Evolutionary conservation across 2,329 filamentous ascomycete genomes (phyloP).

Genomic region (Elsinoe perseae): DNA sequence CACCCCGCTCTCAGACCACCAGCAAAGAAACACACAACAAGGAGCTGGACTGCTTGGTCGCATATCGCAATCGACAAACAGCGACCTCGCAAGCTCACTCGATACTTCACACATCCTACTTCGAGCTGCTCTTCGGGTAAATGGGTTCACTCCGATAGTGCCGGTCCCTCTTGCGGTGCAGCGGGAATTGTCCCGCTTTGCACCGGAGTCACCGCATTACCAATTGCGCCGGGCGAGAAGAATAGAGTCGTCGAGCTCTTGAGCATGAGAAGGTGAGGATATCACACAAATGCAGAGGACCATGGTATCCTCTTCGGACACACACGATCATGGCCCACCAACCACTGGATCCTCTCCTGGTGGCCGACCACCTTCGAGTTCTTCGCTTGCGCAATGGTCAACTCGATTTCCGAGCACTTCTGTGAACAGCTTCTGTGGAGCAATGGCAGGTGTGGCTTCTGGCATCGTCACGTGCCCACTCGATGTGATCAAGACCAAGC

Average conservation of each 20-base stretch:
- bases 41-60: neutral
- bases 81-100: neutral
- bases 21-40: neutral
- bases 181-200: constrained; percentile 13
- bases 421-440: constrained; percentile 78
- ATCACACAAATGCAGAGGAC: constrained; percentile 14
- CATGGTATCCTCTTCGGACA: constrained; percentile 20
- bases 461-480: constrained; percentile 93
- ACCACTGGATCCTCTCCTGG: constrained; percentile 8
- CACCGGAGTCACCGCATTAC: constrained; percentile 9
- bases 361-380: constrained; percentile 9
- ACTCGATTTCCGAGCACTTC: constrained; percentile 47
- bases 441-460: constrained; percentile 82
- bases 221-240: neutral
- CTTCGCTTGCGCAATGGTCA: constrained; percentile 34
- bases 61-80: neutral
- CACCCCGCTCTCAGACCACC: constrained; percentile 10
- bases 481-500: constrained; percentile 97
- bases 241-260: neutral
- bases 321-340: constrained; percentile 26
- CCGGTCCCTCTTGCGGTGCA: constrained; percentile 5
- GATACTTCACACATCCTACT: neutral
- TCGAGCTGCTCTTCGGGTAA: neutral
- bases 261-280: constrained; percentile 11
- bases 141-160: constrained; percentile 16